Percentiles rank a stretch among this genome's conserved stretches.
These are phyloP conservation scores for Apiospora koreana DNA, from an alignment of 2,329 filamentous ascomycete species.

Conservation along the genomic window DNA sequence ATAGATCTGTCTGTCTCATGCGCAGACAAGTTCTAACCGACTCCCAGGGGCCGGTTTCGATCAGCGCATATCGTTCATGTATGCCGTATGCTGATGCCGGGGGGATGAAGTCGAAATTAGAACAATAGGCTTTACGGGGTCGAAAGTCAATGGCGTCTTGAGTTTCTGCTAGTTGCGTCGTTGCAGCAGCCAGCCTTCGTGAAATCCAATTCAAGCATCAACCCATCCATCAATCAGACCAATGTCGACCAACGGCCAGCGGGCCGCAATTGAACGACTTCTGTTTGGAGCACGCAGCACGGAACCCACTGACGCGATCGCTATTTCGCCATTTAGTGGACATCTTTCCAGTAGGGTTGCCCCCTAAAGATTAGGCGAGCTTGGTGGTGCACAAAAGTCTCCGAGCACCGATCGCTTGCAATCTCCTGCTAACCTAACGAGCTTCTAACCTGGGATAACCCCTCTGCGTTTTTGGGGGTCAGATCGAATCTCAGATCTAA, in stretches of 20 bases:
- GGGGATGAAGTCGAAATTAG: conserved; percentile 2
- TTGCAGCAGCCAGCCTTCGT: neutral
- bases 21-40: neutral
- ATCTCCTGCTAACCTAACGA: neutral
- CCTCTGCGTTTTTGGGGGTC: conserved; percentile 1
- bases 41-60: neutral
- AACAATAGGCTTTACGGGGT: neutral
- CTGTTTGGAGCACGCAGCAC: too few relatives aligned
- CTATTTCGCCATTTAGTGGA: neutral
- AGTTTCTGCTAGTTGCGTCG: neutral
- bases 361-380: neutral
- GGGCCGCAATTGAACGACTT: too few relatives aligned
- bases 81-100: neutral
- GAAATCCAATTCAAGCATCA: too few relatives aligned
- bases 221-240: too few relatives aligned
- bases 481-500: conserved; percentile 3
- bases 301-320: neutral
- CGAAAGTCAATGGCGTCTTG: neutral
- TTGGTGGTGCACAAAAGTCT: conserved; percentile 2
- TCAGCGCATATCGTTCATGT: neutral
- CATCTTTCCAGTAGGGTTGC: neutral
- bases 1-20: neutral
- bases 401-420: neutral
- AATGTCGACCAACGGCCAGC: too few relatives aligned
- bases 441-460: neutral